Evolutionary conservation across 768 basidiomycete species (phyloP).

Genomic region (Lactarius trivialis): DNA sequence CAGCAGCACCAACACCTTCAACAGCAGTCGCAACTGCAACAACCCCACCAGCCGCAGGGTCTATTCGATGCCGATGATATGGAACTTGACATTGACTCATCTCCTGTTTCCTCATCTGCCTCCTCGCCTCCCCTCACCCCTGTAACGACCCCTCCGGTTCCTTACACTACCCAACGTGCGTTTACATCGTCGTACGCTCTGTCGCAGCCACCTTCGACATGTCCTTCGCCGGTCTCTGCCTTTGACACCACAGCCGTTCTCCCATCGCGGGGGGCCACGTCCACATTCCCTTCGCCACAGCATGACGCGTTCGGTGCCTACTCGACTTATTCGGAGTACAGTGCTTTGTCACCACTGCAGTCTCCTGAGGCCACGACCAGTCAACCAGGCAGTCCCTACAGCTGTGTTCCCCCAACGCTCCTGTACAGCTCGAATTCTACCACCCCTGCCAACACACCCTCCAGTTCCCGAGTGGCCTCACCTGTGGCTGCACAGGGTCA

Average conservation of each 20-base stretch:
- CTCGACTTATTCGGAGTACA: slow-evolving; percentile 62
- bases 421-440: slow-evolving; percentile 36
- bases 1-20: slow-evolving; percentile 20
- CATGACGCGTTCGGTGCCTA: slow-evolving; percentile 62
- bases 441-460: slow-evolving; percentile 44
- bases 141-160: slow-evolving; percentile 37
- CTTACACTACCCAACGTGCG: slow-evolving; percentile 25
- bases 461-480: slow-evolving; percentile 39
- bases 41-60: slow-evolving; percentile 30
- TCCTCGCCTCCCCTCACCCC: slow-evolving; percentile 42
- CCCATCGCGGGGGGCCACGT: slow-evolving; percentile 36
- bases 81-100: slow-evolving; percentile 61
- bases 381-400: slow-evolving; percentile 31
- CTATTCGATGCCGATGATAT: slow-evolving; percentile 74
- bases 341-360: slow-evolving; percentile 45
- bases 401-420: slow-evolving; percentile 61
- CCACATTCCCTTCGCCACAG: slow-evolving; percentile 31
- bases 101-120: slow-evolving; percentile 31
- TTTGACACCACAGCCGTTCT: slow-evolving; percentile 52
- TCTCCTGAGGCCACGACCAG: slow-evolving; percentile 28
- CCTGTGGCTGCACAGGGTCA: slow-evolving; percentile 26
- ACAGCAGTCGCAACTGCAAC: slow-evolving; percentile 29
- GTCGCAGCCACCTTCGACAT: slow-evolving; percentile 27
- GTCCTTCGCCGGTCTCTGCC: slow-evolving; percentile 37
- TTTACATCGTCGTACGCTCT: slow-evolving; percentile 25